Evolutionary conservation across 805 yeast species (phyloP).

Genomic region (Starmerella sp.): DNA sequence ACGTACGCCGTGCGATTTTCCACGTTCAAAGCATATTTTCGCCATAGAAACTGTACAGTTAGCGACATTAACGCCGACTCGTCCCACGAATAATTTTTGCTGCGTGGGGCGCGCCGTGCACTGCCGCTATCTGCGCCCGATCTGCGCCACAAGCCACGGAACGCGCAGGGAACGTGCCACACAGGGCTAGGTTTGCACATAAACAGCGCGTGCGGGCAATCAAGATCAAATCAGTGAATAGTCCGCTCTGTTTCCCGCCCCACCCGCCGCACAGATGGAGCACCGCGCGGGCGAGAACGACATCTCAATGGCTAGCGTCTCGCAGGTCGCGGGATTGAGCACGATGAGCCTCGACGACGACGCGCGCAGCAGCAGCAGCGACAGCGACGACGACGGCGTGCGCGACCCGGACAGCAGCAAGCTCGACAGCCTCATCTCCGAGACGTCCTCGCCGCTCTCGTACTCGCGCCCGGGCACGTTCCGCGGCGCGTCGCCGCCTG

Average conservation of each 20-base stretch:
- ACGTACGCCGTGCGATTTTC: too few relatives aligned
- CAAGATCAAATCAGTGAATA: neutral
- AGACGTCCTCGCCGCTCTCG: constrained; percentile 31
- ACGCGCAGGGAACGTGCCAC: neutral
- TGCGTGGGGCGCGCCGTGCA: too few relatives aligned
- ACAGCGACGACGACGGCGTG: neutral
- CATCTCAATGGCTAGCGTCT: constrained; percentile 1
- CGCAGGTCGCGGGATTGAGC: neutral
- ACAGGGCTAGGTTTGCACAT: neutral
- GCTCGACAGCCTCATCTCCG: neutral
- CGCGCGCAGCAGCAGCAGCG: neutral
- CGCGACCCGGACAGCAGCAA: neutral
- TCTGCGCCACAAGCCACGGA: neutral
- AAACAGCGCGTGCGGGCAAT: neutral
- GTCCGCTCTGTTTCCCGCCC: neutral
- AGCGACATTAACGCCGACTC: too few relatives aligned
- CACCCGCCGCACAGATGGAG: neutral
- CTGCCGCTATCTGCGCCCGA: too few relatives aligned
- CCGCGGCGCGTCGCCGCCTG: neutral
- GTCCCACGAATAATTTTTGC: too few relatives aligned
- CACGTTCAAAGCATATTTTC: too few relatives aligned
- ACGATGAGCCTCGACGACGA: constrained; percentile 2
- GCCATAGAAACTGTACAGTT: too few relatives aligned
- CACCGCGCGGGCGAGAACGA: neutral
- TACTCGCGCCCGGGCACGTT: constrained; percentile 27